Evolutionary conservation across 495 filamentous ascomycete genomes (phyloP).

Genomic region (Podospora comata): DNA sequence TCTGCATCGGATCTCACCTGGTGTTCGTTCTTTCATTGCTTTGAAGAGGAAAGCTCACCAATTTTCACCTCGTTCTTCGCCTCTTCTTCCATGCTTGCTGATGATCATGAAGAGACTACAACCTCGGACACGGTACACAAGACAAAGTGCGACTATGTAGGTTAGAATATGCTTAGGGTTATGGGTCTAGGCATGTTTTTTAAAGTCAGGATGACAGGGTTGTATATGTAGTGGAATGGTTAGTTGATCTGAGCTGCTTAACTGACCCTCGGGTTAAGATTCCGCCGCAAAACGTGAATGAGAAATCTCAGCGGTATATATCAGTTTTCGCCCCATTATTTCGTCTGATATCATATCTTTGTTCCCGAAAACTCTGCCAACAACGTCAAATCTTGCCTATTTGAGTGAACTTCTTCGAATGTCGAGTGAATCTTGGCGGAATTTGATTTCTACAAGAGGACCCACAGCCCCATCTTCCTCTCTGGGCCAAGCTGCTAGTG

Average conservation of each 20-base stretch:
- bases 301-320: not conserved
- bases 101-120: not conserved
- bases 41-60: not conserved
- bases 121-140: not conserved
- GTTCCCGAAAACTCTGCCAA: not conserved
- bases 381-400: not conserved
- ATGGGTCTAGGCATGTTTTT: not conserved
- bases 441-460: not conserved
- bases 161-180: not conserved
- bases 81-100: not conserved
- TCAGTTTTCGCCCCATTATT: not conserved
- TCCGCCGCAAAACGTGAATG: not conserved
- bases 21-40: no score
- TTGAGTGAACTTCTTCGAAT: not conserved
- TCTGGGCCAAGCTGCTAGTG: not conserved
- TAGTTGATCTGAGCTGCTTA: no score
- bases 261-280: not conserved
- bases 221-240: not conserved
- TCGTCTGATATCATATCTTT: not conserved
- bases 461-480: not conserved
- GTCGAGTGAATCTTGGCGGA: not conserved
- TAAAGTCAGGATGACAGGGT: not conserved
- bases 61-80: not conserved
- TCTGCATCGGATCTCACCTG: no score
- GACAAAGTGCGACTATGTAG: not conserved